Conservation (phyloP, 495 filamentous ascomycete species). For the Copromyces sp. region DNA sequence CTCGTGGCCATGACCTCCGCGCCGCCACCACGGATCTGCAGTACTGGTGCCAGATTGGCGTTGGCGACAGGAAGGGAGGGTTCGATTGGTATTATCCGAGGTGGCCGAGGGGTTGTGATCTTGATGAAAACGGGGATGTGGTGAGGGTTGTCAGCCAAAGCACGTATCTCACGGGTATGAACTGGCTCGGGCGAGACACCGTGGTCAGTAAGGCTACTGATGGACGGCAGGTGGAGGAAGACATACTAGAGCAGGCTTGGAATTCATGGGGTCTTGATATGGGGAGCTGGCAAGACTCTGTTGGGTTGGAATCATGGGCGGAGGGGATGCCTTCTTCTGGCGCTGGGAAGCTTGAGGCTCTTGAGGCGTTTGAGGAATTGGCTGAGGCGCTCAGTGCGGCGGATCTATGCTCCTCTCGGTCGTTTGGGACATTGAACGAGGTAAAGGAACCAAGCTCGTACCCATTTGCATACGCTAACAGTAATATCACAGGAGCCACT, state of each 20-base stretch:
- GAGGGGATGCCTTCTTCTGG: conserved; percentile 6
- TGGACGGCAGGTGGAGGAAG: conserved; percentile 32
- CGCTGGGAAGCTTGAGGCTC: conserved; percentile 9
- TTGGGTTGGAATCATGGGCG: conserved; percentile 23
- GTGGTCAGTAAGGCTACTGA: conserved; percentile 10
- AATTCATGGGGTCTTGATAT: conserved; percentile 47
- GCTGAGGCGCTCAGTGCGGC: conserved; percentile 38
- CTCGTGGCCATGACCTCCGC: conserved; percentile 60
- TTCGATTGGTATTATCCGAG: conserved; percentile 80
- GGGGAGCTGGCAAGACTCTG: conserved; percentile 30
- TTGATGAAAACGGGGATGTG: conserved; percentile 52
- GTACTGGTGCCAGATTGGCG: conserved; percentile 93
- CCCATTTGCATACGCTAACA: not conserved
- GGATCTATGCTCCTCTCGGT: conserved; percentile 33
- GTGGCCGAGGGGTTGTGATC: conserved; percentile 59
- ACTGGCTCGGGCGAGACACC: conserved; percentile 55
- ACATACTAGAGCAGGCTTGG: conserved; percentile 44
- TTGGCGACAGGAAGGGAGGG: conserved; percentile 81
- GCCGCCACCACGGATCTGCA: conserved; percentile 78
- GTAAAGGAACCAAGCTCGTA: conserved; percentile 16
- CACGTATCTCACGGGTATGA: conserved; percentile 72
- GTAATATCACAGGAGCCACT: conserved; percentile 33
- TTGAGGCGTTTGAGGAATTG: conserved; percentile 27
- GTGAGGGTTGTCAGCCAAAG: conserved; percentile 75
- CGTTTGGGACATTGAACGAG: conserved; percentile 29